These are phyloP conservation scores for Umbilicaria muhlenbergii DNA, from an alignment of 495 filamentous ascomycete genomes.

Conservation along the genomic window DNA sequence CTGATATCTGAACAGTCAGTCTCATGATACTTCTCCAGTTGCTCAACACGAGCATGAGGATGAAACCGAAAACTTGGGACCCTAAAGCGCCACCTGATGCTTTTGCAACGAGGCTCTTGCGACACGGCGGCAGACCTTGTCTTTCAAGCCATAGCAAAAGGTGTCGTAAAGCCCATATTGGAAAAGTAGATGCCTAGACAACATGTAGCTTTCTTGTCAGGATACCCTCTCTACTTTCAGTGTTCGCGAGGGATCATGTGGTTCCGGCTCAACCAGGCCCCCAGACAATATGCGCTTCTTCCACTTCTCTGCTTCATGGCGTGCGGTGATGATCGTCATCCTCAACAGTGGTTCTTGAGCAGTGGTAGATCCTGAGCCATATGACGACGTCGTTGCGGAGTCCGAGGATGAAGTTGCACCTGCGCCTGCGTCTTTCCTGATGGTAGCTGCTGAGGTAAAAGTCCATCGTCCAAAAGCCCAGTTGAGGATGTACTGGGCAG, in stretches of 20 bases:
- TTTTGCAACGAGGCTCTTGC: too few relatives aligned
- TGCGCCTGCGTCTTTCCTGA: conserved; percentile 21
- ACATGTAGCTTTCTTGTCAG: neutral
- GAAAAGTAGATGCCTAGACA: too few relatives aligned
- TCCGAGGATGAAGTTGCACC: conserved; percentile 17
- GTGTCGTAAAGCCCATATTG: too few relatives aligned
- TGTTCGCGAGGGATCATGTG: neutral
- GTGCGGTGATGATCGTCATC: conserved; percentile 73
- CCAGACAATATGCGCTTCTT: conserved; percentile 61
- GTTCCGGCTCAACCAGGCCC: conserved; percentile 36
- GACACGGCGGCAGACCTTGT: too few relatives aligned
- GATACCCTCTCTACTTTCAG: conserved; percentile 3
- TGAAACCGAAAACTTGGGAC: too few relatives aligned
- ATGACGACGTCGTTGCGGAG: conserved; percentile 18
- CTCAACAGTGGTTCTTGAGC: conserved; percentile 38
- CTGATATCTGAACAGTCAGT: too few relatives aligned
- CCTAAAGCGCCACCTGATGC: too few relatives aligned
- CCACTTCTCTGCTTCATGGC: conserved; percentile 79
- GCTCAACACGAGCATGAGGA: too few relatives aligned
- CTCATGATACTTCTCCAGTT: too few relatives aligned
- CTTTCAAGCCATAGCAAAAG: too few relatives aligned
- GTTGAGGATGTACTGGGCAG: conserved; percentile 64
- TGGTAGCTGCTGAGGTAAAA: conserved; percentile 44
- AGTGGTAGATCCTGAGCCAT: conserved; percentile 1
- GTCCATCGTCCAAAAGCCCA: conserved; percentile 98